Base-by-base conservation (phyloP, 1,139 yeast genomes). In the Entelexis sorbosivorans region DNA sequence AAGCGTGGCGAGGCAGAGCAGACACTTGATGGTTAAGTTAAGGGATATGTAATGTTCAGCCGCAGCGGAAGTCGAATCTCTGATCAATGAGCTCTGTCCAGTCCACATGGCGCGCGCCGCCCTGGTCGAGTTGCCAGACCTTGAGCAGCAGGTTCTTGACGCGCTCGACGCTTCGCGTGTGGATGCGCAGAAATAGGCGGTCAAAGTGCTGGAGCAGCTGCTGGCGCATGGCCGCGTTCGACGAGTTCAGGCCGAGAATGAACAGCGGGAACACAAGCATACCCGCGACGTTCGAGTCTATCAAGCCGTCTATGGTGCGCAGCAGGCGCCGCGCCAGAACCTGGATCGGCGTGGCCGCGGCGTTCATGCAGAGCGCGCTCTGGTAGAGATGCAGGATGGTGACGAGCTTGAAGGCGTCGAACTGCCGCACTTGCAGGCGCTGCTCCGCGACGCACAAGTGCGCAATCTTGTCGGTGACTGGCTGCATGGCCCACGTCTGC, bases 201-300 rank as follows among this genome's bases (percentile, higher is more conserved):
- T 76, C 76, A 56, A 83, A 75, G 53, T 84, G 69, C 20, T 62
- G 64, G 47, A 70, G 64, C 76, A 83, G 80, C 42, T 68, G 63
- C 16, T 65, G 65, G 22, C 86, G 72, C 17, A 64, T 64, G 35
- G 61, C 66, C 5, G 67, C 66, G 1, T 74, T 68, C 9, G 78
- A 75, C 60, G 84, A 76, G 63, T 80, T 81, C 59, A 84, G 75
- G 1, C 93, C 91, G 0, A 88, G 82, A 33, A 84, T 78, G 62
- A 85, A 85, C 56, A 82, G 66, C 0, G 94, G 94, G 64, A 84
- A 83, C 43, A 82, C 82, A 19, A 83, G 66, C 2, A 83, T 77
- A 6, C 86, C 81, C 61, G 83, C 89, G 34, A 82, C 82, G 1
- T 78, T 74, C 0, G 89, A 73, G 2, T 78, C 85, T 40, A 85